Base-by-base conservation (phyloP, 306 rosid species). In the Trifolium dubium region DNA sequence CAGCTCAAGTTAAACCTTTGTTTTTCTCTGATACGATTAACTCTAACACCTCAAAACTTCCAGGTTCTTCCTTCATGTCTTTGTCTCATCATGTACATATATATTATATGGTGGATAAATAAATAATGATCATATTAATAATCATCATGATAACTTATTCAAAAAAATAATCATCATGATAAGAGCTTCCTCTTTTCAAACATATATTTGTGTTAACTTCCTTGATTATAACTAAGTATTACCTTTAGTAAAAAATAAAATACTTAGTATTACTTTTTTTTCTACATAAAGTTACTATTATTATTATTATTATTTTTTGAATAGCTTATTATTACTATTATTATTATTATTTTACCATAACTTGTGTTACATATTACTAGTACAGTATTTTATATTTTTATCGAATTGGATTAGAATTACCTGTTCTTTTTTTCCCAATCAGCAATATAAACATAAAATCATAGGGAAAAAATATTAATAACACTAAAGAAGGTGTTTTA, bases 1-100 rank as follows among this genome's bases (percentile, higher is more conserved):
- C 94, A 23, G 80, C 91, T 84, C 97, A 89, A 84, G 80, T 88
- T 60, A 89, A 87, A 81, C 88, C 89, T 2, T 29, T 82, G 13
- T 88, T 90, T 81, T 87, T 88, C 83, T 85, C 88, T 62, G 85
- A 89, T 60, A 76, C 84, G 41, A 64, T 79, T 69, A 85, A 79
- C 77, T 86, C 93, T 60, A 86, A 49, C 39, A 30, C 64, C 72
- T 73, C 77, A 31, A 91, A 88, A 80, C 87, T 91, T 70, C 78
- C 88, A 85, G 97, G 97, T 89, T 63, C 12, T 31, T 60, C 55
- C 19, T 51, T 59, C 84, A 35, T 55, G 64, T 19, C 35, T 47
- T 70, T 53, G 2, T 74, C 43, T 67, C 8, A 56, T 56, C 34
- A 53, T n/a, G 4, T 9, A 4, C 4, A n/a, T 32, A 46, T 3